These are phyloP conservation scores for Xylaria longipes DNA, from an alignment of 495 filamentous ascomycete species.

Conservation along the genomic window DNA sequence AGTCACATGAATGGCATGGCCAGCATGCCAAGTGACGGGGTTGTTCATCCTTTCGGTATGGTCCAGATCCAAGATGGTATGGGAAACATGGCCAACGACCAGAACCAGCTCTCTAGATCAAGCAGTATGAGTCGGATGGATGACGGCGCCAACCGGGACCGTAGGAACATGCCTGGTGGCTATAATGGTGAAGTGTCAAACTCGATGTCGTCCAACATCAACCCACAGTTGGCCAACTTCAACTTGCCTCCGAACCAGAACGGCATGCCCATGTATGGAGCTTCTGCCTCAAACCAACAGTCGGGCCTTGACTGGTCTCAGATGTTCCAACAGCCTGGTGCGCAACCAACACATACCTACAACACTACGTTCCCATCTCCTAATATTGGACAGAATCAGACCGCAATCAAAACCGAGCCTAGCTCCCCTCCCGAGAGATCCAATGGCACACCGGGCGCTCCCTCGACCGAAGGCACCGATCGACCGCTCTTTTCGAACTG, in stretches of 20 bases:
- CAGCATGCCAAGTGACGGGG: conserved; percentile 56
- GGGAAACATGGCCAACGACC: conserved; percentile 58
- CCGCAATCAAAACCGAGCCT: conserved; percentile 59
- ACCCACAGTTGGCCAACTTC: conserved; percentile 62
- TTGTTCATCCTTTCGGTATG: conserved; percentile 58
- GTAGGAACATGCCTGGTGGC: conserved; percentile 58
- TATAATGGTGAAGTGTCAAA: conserved; percentile 59
- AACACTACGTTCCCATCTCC: conserved; percentile 63
- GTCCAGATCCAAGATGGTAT: conserved; percentile 54
- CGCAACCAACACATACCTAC: conserved; percentile 60
- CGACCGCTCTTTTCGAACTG: conserved; percentile 46
- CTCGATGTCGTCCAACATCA: conserved; percentile 62
- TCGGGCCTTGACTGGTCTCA: conserved; percentile 69
- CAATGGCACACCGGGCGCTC: conserved; percentile 49
- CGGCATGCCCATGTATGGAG: conserved; percentile 59
- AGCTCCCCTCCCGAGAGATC: conserved; percentile 46
- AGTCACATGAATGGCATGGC: conserved; percentile 61
- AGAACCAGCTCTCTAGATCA: conserved; percentile 62
- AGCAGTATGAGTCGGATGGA: conserved; percentile 64
- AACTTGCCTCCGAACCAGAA: conserved; percentile 59
- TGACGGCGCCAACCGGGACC: conserved; percentile 55
- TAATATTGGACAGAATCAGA: conserved; percentile 60
- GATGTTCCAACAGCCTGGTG: conserved; percentile 71
- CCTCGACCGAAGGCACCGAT: conserved; percentile 47
- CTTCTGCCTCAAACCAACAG: conserved; percentile 51